These are phyloP conservation scores for Eucalyptus marginata DNA, from an alignment of 345 rosid species.

Conservation along the genomic window DNA sequence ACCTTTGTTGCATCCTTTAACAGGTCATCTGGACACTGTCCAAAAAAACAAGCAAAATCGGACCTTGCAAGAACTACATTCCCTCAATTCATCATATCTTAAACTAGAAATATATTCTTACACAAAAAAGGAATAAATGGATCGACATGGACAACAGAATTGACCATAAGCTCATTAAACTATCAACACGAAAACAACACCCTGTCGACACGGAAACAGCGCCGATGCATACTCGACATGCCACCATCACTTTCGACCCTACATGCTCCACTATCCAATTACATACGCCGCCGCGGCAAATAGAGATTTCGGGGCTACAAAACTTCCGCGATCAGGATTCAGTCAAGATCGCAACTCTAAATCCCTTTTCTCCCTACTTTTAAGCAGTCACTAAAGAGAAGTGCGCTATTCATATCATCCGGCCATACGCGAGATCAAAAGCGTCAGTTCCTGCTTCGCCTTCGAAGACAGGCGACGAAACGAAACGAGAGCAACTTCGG, in stretches of 20 bases:
- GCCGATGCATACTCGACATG: not conserved
- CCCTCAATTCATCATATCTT: not conserved
- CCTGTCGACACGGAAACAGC: not conserved
- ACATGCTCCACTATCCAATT: not conserved
- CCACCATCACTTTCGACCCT: not conserved
- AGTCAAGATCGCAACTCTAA: not conserved
- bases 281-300: not conserved
- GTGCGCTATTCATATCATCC: not conserved
- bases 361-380: accelerated
- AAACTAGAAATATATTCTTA: not conserved
- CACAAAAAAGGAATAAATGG: not conserved
- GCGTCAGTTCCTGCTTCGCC: not conserved
- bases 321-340: not conserved
- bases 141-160: not conserved
- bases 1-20: conserved; percentile 56
- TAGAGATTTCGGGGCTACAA: not conserved
- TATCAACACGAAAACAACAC: not conserved
- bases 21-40: conserved; percentile 78
- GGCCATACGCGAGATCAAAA: not conserved
- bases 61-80: not conserved
- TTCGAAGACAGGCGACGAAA: not conserved
- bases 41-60: not conserved
- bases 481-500: not conserved
- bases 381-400: not conserved
- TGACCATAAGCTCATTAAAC: not conserved